A percentile compares a stretch with the other conserved stretches of the same genome.
These are phyloP conservation scores for Stephania cephalantha DNA, from an alignment of 164 flowering plant species.

Conservation along the genomic window DNA sequence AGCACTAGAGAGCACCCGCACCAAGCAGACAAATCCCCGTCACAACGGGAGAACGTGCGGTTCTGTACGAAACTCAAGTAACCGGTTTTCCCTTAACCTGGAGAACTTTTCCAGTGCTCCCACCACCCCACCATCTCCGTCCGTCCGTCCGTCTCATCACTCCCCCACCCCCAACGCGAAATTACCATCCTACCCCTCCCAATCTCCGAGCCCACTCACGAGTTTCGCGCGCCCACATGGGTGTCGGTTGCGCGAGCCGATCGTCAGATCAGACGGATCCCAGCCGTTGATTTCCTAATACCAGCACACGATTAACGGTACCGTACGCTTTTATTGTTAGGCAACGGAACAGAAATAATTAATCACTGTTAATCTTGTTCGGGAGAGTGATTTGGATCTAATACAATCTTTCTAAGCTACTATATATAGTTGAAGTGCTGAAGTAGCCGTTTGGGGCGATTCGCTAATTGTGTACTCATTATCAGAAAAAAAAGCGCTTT, in stretches of 20 bases:
- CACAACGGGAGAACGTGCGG: slow-evolving; percentile 23
- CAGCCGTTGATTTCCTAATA: background rate
- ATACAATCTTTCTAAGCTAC: slow-evolving; percentile 5
- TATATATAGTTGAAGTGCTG: background rate
- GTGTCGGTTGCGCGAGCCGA: background rate
- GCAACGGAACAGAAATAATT: no score
- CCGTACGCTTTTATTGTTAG: background rate
- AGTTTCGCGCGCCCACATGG: background rate
- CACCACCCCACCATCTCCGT: background rate
- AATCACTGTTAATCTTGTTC: no score
- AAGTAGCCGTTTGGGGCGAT: slow-evolving; percentile 7
- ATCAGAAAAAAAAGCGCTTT: slow-evolving; percentile 9
- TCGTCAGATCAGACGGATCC: background rate
- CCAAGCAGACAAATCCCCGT: slow-evolving; percentile 41
- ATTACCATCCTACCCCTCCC: slow-evolving; percentile 7
- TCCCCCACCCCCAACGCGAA: no score
- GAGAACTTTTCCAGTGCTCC: background rate
- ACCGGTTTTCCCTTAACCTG: slow-evolving; percentile 21
- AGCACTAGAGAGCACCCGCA: slow-evolving; percentile 15
- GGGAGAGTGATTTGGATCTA: slow-evolving; percentile 23
- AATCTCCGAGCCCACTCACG: background rate
- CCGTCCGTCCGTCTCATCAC: no score
- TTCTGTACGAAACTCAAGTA: slow-evolving; percentile 16
- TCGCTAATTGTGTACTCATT: slow-evolving; percentile 11
- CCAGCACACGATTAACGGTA: background rate